Conservation (phyloP, 331 rosid genomes). For the Saraca asoca region DNA sequence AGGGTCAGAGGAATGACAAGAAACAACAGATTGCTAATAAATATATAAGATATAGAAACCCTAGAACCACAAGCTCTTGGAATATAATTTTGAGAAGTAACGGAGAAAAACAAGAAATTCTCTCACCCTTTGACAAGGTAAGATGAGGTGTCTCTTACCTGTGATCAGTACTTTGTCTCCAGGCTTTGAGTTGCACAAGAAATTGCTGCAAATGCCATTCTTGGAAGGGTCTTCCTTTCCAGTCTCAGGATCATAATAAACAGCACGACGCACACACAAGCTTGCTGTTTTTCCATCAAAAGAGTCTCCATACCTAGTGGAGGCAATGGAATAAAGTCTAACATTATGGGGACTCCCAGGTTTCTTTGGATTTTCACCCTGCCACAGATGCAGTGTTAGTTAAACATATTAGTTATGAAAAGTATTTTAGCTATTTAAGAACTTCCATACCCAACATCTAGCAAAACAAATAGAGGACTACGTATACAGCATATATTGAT, state of each 20-base stretch:
- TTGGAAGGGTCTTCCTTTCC: conserved; percentile 92
- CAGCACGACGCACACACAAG: conserved; percentile 96
- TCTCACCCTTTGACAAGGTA: conserved; percentile 5
- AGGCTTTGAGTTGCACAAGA: conserved; percentile 80
- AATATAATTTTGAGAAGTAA: conserved; percentile 14
- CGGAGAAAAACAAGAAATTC: not conserved
- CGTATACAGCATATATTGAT: conserved; percentile 3
- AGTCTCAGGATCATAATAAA: conserved; percentile 86
- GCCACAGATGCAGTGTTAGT: conserved; percentile 33
- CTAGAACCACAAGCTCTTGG: not conserved
- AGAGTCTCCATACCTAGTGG: conserved; percentile 87
- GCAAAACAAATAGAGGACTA: not conserved
- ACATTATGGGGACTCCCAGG: conserved; percentile 82
- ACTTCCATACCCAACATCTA: not conserved
- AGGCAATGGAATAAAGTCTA: conserved; percentile 93
- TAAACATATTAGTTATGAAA: conserved; percentile 1
- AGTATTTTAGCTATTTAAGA: conserved; percentile 7
- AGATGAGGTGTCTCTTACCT: conserved; percentile 48
- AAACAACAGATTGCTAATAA: not conserved
- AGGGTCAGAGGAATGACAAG: not conserved
- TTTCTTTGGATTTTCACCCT: conserved; percentile 98
- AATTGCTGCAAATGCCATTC: conserved; percentile 88
- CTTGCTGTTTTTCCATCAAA: conserved; percentile 96
- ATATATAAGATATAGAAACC: not conserved
- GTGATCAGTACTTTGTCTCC: conserved; percentile 90